A percentile compares a stretch with the other conserved stretches of the same genome.
These are phyloP conservation scores for Claviceps sp. DNA, from an alignment of 2,329 filamentous ascomycete genomes.

Conservation along the genomic window DNA sequence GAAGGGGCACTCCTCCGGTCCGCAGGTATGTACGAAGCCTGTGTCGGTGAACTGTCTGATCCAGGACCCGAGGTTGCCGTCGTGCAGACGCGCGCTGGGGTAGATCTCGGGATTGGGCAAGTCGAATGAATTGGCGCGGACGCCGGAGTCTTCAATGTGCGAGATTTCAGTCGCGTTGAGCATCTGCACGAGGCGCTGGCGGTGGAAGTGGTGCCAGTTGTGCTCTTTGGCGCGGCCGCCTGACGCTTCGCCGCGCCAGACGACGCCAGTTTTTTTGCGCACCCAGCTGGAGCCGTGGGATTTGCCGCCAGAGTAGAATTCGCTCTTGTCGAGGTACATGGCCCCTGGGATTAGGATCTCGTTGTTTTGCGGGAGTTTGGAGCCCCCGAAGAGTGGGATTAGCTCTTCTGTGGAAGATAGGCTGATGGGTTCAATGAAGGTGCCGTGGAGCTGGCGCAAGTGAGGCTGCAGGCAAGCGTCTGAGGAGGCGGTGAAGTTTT, in stretches of 20 bases:
- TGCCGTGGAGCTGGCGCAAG: slow-evolving; percentile 37
- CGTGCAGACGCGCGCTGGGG: slow-evolving; percentile 23
- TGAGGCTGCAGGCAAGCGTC: slow-evolving; percentile 48
- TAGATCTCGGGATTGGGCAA: slow-evolving; percentile 29
- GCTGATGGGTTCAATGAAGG: slow-evolving; percentile 40
- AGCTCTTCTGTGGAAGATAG: slow-evolving; percentile 39
- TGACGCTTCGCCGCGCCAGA: slow-evolving; percentile 54
- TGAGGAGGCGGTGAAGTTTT: slow-evolving; percentile 43
- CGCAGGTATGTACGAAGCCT: slow-evolving; percentile 32
- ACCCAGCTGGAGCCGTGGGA: slow-evolving; percentile 44
- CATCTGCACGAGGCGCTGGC: slow-evolving; percentile 59
- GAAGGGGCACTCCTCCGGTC: slow-evolving; percentile 24
- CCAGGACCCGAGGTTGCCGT: slow-evolving; percentile 27
- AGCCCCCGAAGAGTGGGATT: slow-evolving; percentile 48
- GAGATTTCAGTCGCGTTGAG: slow-evolving; percentile 48
- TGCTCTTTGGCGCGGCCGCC: slow-evolving; percentile 39
- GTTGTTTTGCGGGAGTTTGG: slow-evolving; percentile 48
- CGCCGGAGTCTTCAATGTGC: slow-evolving; percentile 27
- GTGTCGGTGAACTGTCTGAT: slow-evolving; percentile 26
- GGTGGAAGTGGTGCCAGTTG: slow-evolving; percentile 56
- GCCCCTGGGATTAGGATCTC: slow-evolving; percentile 52
- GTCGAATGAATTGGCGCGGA: slow-evolving; percentile 33
- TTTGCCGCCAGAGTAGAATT: slow-evolving; percentile 43
- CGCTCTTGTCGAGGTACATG: slow-evolving; percentile 48
- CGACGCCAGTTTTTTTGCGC: slow-evolving; percentile 38